Conservation (phyloP, 257 asterid species). For the Paraleonurus japonicus region DNA sequence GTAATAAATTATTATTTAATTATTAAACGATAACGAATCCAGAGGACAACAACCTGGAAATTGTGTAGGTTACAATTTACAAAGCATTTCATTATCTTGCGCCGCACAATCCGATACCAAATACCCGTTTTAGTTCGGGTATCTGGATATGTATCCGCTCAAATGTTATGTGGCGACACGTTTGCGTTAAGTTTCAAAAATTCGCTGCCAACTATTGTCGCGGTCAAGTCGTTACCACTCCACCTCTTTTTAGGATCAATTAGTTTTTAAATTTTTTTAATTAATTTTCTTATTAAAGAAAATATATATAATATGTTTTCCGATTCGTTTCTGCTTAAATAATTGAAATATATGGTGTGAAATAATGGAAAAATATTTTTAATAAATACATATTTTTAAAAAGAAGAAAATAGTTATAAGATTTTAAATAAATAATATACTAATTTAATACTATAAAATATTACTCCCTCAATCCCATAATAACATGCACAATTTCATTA, state of each 20-base stretch:
- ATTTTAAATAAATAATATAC: too few relatives aligned
- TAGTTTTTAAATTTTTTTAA: neutral
- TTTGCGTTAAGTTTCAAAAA: constrained; percentile 23
- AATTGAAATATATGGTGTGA: too few relatives aligned
- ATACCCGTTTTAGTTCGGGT: constrained; percentile 17
- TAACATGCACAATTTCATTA: too few relatives aligned
- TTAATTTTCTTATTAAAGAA: neutral
- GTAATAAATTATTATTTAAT: neutral
- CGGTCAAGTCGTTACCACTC: constrained; percentile 14
- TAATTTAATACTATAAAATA: too few relatives aligned
- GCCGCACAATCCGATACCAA: constrained; percentile 18
- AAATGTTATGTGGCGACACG: constrained; percentile 47
- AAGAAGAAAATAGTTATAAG: too few relatives aligned
- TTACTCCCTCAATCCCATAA: too few relatives aligned
- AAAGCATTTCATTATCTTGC: neutral
- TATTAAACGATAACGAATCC: neutral
- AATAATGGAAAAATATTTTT: too few relatives aligned
- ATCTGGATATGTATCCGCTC: constrained; percentile 13
- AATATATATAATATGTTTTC: neutral
- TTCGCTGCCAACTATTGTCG: constrained; percentile 2
- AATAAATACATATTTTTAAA: too few relatives aligned
- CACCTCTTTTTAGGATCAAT: neutral
- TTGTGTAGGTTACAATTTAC: neutral
- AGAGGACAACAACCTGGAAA: constrained; percentile 13
- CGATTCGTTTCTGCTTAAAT: too few relatives aligned